Evolutionary conservation across 257 asterid genomes (phyloP), one percentile per base, ranked within the genome.

Genomic region (Capsicum rhomboideum): DNA sequence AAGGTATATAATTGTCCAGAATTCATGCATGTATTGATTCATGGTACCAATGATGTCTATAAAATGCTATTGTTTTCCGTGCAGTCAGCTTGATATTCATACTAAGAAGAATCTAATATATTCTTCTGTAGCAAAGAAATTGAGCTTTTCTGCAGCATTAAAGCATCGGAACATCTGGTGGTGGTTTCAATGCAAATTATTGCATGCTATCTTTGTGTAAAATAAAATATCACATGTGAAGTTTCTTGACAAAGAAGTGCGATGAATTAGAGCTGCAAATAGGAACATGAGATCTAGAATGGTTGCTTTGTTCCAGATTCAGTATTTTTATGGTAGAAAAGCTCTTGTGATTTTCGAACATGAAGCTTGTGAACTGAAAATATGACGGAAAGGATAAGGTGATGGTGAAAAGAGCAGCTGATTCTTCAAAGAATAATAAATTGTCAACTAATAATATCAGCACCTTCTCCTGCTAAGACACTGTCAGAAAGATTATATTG

Each of bases 1-100:
- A 79, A 94, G 98, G 99, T 94, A 89, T 23, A 46, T 21, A 46
- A 72, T 42, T 72, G 58, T 74, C 42, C 42, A 74, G 54, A 81
- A 68, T 46, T 31, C 16, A 58, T 56, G 56, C 69, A 77, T 81
- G 49, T 85, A 72, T 23, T 75, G 40, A 49, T 63, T 64, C 42
- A 13, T 80, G 56, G 13, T 13, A 72, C 37, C 20, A 72, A 31
- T 72, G 37, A 72, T 44, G 56, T 72, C 58, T 13, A 28, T 44
- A 44, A 21, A 11, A 44, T 44, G 11, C 12, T n/a, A 21, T 21
- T 44, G 40, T 44, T 72, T 40, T 72, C 80, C 5, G 2, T 72
- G 37, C 80, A 44, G 58, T 44, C 21, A 75, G 34, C 61, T 26
- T 75, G 23, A 75, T 49, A 23, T 49, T 74, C 34, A 8, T 75